Percentiles rank a stretch among this genome's conserved stretches.
Conservation (phyloP, 176 grass and related monocot species). For the Neostapfia colusana region DNA sequence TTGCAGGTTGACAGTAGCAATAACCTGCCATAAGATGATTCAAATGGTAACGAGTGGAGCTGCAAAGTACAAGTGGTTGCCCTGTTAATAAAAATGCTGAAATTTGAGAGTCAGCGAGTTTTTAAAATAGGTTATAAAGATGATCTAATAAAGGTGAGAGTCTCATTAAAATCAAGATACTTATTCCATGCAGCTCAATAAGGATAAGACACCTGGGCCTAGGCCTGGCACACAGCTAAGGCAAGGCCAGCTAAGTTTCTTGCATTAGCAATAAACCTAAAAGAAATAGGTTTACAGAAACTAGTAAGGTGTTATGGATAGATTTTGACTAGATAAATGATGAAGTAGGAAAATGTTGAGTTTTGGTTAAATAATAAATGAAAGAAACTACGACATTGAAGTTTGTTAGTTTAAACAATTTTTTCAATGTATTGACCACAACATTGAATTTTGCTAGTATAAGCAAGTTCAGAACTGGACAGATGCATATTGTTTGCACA, state of each 20-base stretch:
- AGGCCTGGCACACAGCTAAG: neutral
- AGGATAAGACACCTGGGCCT: neutral
- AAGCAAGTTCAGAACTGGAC: neutral
- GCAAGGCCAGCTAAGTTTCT: neutral
- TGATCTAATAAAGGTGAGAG: neutral
- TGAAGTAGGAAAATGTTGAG: neutral
- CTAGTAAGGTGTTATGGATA: slow-evolving; percentile 93
- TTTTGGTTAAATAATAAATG: slow-evolving; percentile 14
- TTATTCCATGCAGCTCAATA: neutral
- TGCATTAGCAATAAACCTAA: slow-evolving; percentile 37
- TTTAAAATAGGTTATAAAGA: neutral
- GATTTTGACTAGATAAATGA: slow-evolving; percentile 44
- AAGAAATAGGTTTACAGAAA: slow-evolving; percentile 58
- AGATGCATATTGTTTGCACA: slow-evolving; percentile 8
- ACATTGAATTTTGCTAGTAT: slow-evolving; percentile 15
- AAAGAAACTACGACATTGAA: neutral
- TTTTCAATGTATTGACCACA: neutral
- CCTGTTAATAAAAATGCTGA: neutral
- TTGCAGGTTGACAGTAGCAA: slow-evolving; percentile 10
- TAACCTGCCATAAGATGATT: slow-evolving; percentile 32
- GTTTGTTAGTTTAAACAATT: neutral
- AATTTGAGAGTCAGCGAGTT: neutral
- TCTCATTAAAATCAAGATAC: neutral
- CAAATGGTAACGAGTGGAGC: neutral
- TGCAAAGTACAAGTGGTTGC: slow-evolving; percentile 1